Evolutionary conservation across 352 stramenopile species (phyloP), one percentile per base, ranked within the genome.

Genomic region (Globisporangium takayamanum): DNA sequence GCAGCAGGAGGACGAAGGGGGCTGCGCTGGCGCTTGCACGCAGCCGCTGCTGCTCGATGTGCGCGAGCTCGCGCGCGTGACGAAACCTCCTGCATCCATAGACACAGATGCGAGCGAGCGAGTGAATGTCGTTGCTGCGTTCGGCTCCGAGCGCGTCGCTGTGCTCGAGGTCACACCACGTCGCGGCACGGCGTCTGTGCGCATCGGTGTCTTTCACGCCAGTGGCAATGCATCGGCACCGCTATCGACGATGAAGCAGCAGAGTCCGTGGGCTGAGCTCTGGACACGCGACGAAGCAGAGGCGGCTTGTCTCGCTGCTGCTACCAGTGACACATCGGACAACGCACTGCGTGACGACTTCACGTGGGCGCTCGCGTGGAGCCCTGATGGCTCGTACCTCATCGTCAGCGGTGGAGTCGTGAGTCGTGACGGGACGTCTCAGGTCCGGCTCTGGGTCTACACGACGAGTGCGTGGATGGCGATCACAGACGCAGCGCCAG

Each of bases 311-410:
- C 8, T 18, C 16, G 5, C 5, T 0, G 44, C 10, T 10, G 2
- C 12, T 33, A 5, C 28, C 28, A 33, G 3, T 3, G 5, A 33
- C 28, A 33, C 28, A 33, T 33, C 28, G 28, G 4, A 42, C 2
- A 28, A 62, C 20, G 45, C 20, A 16, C 18, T 28, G 28, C 42
- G 33, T 10, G 28, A 41, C 5, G 37, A 54, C 6, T 16, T 33
- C 33, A 26, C 37, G 22, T 84, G 73, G 74, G 55, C 57, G 37
- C 55, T 86, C 0, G 57, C 46, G n/a, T 86, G 76, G 81, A 92
- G 78, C 64, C 62, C 72, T 16, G 74, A 89, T 55, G 67, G 62
- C 7, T 64, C 71, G 10, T 73, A 83, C 57, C 59, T 92, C 28
- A 61, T 87, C 39, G 48, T 89, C 14, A 62, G 63, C 18, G 79